Base-by-base conservation (phyloP, 441 rosid genomes). In the Pelargonium cotyledonis region DNA sequence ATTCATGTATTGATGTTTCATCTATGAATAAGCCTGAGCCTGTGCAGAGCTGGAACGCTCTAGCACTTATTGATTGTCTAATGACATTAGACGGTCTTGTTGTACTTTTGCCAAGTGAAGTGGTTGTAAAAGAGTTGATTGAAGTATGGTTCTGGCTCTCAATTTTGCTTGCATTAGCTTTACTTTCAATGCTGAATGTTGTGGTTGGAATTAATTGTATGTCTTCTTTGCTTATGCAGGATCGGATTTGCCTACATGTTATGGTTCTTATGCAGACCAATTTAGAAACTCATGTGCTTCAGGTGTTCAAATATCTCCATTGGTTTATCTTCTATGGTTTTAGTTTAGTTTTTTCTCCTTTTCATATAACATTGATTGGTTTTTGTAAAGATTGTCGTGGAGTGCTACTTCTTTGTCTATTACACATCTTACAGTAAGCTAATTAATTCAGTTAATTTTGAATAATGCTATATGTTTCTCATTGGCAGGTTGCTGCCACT, bases 1-100 rank as follows among this genome's bases (percentile, higher is more conserved):
- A 63, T 77, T 87, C 88, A 70, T 89, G 90, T 73, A 77, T 89
- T 67, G 76, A 76, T 69, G 78, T 89, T 70, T 85, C 89, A 66
- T 72, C 58, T 75, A 78, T 73, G 80, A 88, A 84, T 77, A 91
- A 82, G 81, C 89, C 96, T 18, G 98, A 93, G 85, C 96, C 98
- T 11, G 71, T 86, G 57, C 97, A 84, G 75, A 86, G 92, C 79
- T 93, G 98, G 98, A 84, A 90, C 77, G 80, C 88, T 73, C 78
- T 88, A 67, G 92, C 95, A 43, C 83, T 93, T 51, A 70, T 84
- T 67, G 98, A 93, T 81, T 91, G 95, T 78, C 78, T 93, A 70
- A 76, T 80, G 76, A 84, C 98, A 68, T 68, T 91, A 71, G 90
- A 93, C 65, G 96, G 96, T 81, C 77, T 93, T 66, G 82, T 81